Percentiles rank a stretch among this genome's conserved stretches.
phyloP scores from a whole-genome alignment of 2,329 filamentous ascomycete species.

The Tolypocladium endophyticum region DNA sequence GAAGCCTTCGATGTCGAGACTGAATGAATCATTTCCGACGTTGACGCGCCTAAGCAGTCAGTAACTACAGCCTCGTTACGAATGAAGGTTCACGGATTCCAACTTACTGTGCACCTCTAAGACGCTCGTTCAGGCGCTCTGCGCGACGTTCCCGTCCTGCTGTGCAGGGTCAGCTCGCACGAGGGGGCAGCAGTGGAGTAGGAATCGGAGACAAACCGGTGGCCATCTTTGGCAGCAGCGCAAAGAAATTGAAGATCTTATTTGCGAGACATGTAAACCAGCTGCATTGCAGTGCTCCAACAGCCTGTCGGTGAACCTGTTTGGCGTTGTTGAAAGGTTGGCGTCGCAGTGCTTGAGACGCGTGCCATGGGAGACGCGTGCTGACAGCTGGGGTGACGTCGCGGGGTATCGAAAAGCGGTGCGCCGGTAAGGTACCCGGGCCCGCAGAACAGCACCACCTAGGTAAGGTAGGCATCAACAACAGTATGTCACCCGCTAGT shows the following conservation, averaged over 20 bases:
- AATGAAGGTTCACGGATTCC: not conserved
- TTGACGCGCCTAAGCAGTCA: constrained; percentile 35
- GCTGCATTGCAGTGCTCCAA: not conserved
- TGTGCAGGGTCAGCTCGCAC: not conserved
- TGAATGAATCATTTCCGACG: constrained; percentile 50
- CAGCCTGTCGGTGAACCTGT: not conserved
- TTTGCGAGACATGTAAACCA: not conserved
- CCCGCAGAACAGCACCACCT: too few species aligned
- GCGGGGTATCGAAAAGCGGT: constrained; percentile 1
- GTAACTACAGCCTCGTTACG: not conserved
- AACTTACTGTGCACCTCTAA: constrained; percentile 52
- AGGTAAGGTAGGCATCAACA: too few species aligned
- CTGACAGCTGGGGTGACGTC: constrained; percentile 1
- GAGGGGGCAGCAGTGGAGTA: not conserved
- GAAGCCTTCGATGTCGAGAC: constrained; percentile 36
- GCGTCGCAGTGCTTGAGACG: not conserved
- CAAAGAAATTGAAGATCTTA: too few species aligned
- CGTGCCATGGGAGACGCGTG: constrained; percentile 1
- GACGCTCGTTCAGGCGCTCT: constrained; percentile 53
- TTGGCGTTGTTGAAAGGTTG: not conserved
- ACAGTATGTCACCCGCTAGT: too few species aligned
- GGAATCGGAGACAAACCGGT: constrained; percentile 16
- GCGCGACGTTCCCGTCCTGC: constrained; percentile 39
- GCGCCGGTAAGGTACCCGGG: too few species aligned
- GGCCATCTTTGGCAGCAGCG: constrained; percentile 17